phyloP scores from a whole-genome alignment of 495 filamentous ascomycete species.

The Penicillium riverlandense region DNA sequence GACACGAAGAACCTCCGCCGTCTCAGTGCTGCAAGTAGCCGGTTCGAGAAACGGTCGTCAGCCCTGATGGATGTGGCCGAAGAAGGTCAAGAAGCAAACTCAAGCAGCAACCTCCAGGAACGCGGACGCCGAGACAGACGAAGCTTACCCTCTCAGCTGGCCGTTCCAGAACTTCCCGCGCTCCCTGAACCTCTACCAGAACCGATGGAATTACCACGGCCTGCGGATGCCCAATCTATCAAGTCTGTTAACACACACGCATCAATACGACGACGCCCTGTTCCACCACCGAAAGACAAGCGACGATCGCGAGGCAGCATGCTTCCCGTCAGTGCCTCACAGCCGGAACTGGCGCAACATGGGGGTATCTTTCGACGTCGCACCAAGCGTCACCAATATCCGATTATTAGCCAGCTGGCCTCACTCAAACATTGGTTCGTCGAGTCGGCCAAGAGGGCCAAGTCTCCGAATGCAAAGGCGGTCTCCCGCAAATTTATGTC shows the following conservation, averaged over 20 bases:
- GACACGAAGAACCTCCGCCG: slow-evolving; percentile 76
- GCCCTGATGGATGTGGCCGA: slow-evolving; percentile 70
- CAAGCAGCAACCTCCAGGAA: slow-evolving; percentile 23
- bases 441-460: slow-evolving; percentile 66
- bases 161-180: slow-evolving; percentile 61
- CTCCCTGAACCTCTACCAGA: slow-evolving; percentile 52
- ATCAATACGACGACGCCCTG: slow-evolving; percentile 64
- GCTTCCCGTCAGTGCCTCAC: slow-evolving; percentile 70
- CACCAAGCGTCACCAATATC: slow-evolving; percentile 55
- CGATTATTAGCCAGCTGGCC: slow-evolving; percentile 70
- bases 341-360: slow-evolving; percentile 53
- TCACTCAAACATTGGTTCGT: slow-evolving; percentile 86
- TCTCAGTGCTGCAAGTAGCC: slow-evolving; percentile 77
- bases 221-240: slow-evolving; percentile 58
- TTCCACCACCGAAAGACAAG: slow-evolving; percentile 79
- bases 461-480: slow-evolving; percentile 49
- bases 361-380: slow-evolving; percentile 50
- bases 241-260: slow-evolving; percentile 65
- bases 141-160: slow-evolving; percentile 43
- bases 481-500: slow-evolving; percentile 33
- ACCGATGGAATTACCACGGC: slow-evolving; percentile 34
- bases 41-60: slow-evolving; percentile 70
- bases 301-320: slow-evolving; percentile 68
- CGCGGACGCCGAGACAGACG: slow-evolving; percentile 51
- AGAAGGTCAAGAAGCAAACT: slow-evolving; percentile 40